Evolutionary conservation across 2,329 filamentous ascomycete genomes (phyloP).

Genomic region (Saccharata proteae): DNA sequence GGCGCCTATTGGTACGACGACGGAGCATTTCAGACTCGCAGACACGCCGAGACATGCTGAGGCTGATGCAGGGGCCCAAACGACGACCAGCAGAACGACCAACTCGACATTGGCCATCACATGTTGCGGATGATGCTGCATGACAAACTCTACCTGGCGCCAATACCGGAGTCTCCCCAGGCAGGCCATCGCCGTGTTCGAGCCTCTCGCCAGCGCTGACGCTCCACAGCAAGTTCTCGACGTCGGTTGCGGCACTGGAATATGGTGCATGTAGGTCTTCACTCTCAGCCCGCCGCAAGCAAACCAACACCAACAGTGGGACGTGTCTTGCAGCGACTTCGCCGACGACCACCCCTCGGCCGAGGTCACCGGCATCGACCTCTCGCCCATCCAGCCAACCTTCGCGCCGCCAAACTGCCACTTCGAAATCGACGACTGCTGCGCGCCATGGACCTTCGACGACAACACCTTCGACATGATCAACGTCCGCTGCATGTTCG

Average conservation of each 20-base stretch:
- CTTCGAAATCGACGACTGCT: constrained; percentile 40
- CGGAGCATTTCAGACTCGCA: too few relatives aligned
- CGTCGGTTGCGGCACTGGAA: constrained; percentile 30
- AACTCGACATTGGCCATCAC: constrained; percentile 13
- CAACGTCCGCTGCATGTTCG: constrained; percentile 13
- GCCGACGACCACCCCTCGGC: constrained; percentile 22
- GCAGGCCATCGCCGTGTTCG: constrained; percentile 10
- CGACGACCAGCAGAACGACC: constrained; percentile 13
- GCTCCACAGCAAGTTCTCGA: constrained; percentile 23
- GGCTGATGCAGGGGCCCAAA: constrained; percentile 14
- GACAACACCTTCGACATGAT: constrained; percentile 16
- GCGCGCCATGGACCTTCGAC: constrained; percentile 19
- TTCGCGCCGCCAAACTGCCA: constrained; percentile 30
- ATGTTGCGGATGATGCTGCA: constrained; percentile 16
- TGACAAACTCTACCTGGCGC: constrained; percentile 15
- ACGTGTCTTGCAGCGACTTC: constrained; percentile 25
- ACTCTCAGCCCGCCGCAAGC: constrained; percentile 12
- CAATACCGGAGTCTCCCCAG: constrained; percentile 13
- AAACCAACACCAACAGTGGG: constrained; percentile 27
- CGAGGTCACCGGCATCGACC: constrained; percentile 33
- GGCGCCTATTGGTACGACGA: constrained; percentile 6
- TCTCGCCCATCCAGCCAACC: constrained; percentile 34
- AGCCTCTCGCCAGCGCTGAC: not conserved
- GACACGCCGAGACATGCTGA: constrained; percentile 3
- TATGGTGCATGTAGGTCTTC: constrained; percentile 26